A percentile compares a stretch with the other conserved stretches of the same genome.
These are phyloP conservation scores for Colletotrichum siamense DNA, from an alignment of 2,329 filamentous ascomycete genomes.

Conservation along the genomic window DNA sequence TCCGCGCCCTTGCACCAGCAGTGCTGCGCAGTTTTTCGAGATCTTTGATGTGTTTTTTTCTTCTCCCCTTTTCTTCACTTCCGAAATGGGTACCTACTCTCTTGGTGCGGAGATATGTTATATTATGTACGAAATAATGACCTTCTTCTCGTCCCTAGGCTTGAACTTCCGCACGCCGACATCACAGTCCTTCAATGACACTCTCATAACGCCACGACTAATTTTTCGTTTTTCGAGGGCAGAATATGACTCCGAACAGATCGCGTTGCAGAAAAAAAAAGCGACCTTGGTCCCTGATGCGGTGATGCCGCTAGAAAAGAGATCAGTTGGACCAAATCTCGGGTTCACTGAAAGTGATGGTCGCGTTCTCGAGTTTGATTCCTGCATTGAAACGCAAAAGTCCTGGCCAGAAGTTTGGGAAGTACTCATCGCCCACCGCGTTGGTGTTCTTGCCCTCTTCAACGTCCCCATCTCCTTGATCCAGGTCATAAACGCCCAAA, in stretches of 20 bases:
- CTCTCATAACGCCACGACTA: not conserved
- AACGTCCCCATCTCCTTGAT: not conserved
- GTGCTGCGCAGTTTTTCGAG: not conserved
- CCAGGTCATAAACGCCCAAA: not conserved
- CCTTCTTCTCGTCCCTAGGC: not conserved
- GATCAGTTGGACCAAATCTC: not conserved
- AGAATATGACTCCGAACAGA: not conserved
- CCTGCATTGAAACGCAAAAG: not conserved
- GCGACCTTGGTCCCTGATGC: not conserved
- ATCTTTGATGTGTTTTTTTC: not conserved
- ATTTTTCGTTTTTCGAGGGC: not conserved
- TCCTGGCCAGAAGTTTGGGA: conserved; percentile 8
- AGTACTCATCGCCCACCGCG: conserved; percentile 1
- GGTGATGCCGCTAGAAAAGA: not conserved
- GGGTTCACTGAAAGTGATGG: not conserved
- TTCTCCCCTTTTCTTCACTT: not conserved
- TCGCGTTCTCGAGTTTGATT: not conserved
- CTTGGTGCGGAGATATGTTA: not conserved
- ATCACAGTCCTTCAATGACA: not conserved
- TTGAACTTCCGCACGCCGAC: not conserved
- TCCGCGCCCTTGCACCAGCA: not conserved
- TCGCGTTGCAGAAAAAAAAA: not conserved
- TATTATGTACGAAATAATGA: not conserved
- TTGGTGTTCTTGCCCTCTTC: not conserved
- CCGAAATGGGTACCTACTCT: not conserved